Percentiles rank a stretch among this genome's conserved stretches.
Evolutionary conservation across 768 basidiomycete species (phyloP).

Genomic region (Pleurotus eryngii): DNA sequence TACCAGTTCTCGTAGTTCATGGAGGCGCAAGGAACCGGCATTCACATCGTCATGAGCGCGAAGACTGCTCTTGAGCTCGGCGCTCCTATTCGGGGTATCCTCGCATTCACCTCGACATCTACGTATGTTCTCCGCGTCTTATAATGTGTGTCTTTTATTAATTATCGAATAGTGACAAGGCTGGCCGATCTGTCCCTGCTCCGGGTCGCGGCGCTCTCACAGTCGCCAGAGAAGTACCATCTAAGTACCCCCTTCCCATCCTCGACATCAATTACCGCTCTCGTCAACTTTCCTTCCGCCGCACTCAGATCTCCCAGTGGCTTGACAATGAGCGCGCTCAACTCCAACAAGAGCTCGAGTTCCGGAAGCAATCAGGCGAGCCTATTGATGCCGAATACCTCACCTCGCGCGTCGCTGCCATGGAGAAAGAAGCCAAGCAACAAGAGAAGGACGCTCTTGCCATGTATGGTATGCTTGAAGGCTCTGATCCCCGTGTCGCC

Average conservation of each 20-base stretch:
- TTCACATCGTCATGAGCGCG: conserved; percentile 96
- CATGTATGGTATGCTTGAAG: conserved; percentile 94
- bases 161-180: conserved; percentile 76
- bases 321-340: conserved; percentile 83
- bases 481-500: conserved; percentile 77
- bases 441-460: conserved; percentile 94
- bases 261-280: conserved; percentile 87
- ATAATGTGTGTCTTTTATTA: background rate
- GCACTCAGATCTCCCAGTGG: conserved; percentile 94
- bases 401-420: conserved; percentile 70
- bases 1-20: conserved; percentile 58
- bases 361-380: conserved; percentile 51
- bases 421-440: conserved; percentile 85
- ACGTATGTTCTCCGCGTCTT: conserved; percentile 52
- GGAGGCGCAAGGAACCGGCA: conserved; percentile 96
- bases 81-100: conserved; percentile 86
- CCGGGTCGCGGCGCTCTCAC: conserved; percentile 92
- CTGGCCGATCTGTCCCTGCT: conserved; percentile 95
- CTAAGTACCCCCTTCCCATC: conserved; percentile 74
- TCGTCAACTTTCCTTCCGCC: conserved; percentile 93
- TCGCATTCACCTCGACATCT: conserved; percentile 95
- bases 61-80: conserved; percentile 95
- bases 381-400: conserved; percentile 65
- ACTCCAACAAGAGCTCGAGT: conserved; percentile 74
- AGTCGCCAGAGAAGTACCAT: conserved; percentile 80